These are phyloP conservation scores for Diddensiella caesifluorescens DNA, from an alignment of 805 yeast species.

Conservation along the genomic window DNA sequence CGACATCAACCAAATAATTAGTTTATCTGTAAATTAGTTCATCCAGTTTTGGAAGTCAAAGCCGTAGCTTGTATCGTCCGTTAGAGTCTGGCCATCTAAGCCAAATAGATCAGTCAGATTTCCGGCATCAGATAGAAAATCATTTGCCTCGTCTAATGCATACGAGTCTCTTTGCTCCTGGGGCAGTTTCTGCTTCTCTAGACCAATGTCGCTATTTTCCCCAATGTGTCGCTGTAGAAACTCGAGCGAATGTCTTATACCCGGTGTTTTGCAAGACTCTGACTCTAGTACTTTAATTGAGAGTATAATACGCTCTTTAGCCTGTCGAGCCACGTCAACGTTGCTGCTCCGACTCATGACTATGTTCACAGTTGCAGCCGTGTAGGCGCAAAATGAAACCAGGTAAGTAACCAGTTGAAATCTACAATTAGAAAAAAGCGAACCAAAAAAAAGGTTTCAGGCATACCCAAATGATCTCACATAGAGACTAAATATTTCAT, in stretches of 20 bases:
- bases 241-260: conserved; percentile 6
- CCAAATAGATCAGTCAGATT: conserved; percentile 2
- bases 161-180: neutral
- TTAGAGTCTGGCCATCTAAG: neutral
- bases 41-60: conserved; percentile 8
- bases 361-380: conserved; percentile 7
- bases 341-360: conserved; percentile 3
- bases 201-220: neutral
- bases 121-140: neutral
- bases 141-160: neutral
- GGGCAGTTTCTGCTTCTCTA: neutral
- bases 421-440: neutral
- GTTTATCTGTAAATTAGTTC: conserved; percentile 3
- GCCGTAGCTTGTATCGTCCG: conserved; percentile 7
- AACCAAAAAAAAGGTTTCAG: neutral
- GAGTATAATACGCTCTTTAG: conserved; percentile 4
- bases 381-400: conserved; percentile 5
- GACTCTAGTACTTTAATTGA: conserved; percentile 6
- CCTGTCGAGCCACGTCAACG: conserved; percentile 1
- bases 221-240: neutral
- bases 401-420: conserved; percentile 7
- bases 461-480: conserved; percentile 6
- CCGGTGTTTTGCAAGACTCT: conserved; percentile 8
- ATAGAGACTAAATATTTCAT: conserved; percentile 6
- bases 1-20: neutral